Conservation (phyloP, 306 rosid species). For the Acacia acuminata region DNA sequence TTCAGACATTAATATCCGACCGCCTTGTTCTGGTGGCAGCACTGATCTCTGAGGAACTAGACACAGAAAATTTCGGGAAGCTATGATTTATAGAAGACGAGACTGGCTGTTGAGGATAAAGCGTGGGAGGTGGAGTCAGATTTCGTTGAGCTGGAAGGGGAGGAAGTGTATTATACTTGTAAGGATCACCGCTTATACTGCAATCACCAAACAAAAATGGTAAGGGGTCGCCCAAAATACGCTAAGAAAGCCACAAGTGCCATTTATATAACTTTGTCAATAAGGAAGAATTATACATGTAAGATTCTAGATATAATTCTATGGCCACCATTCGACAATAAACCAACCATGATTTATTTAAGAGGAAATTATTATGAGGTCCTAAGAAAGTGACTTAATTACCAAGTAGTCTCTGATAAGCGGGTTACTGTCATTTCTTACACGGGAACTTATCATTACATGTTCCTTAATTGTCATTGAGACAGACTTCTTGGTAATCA, state of each 20-base stretch:
- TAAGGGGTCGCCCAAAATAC: constrained; percentile 16
- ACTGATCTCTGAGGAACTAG: constrained; percentile 64
- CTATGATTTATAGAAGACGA: constrained; percentile 66
- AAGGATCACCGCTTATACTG: constrained; percentile 63
- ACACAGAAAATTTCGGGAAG: constrained; percentile 70
- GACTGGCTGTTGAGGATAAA: constrained; percentile 98
- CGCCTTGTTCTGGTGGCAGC: constrained; percentile 71
- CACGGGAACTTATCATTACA: too few relatives aligned
- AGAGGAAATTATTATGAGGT: too few relatives aligned
- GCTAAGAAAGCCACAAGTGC: background rate
- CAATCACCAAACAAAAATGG: constrained; percentile 23
- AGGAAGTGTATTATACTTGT: constrained; percentile 77
- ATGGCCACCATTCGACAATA: background rate
- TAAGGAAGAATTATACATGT: too few relatives aligned
- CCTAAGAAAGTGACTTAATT: too few relatives aligned
- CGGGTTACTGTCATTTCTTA: too few relatives aligned
- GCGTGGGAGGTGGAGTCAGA: constrained; percentile 92
- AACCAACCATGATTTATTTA: background rate
- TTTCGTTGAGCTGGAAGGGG: constrained; percentile 97
- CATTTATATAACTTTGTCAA: background rate
- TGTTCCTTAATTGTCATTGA: too few relatives aligned
- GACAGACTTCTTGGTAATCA: too few relatives aligned
- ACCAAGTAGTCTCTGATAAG: too few relatives aligned
- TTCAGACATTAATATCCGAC: constrained; percentile 82
- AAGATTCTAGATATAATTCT: background rate